These are phyloP conservation scores for Colletotrichum tropicicola DNA, from an alignment of 2,329 filamentous ascomycete genomes.

Conservation along the genomic window DNA sequence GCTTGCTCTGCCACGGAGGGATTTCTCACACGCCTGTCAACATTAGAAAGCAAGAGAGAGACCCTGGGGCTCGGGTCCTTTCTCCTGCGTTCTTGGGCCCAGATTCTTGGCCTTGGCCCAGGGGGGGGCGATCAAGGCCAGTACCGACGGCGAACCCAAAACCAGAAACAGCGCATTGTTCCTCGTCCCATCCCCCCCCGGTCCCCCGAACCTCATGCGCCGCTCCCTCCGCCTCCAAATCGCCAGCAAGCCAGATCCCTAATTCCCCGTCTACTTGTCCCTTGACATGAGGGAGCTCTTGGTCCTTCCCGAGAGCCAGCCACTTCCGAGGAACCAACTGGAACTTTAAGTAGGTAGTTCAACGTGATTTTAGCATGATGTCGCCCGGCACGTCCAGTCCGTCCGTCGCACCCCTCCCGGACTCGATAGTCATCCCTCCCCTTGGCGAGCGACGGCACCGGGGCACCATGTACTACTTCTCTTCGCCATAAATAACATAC, in stretches of 20 bases:
- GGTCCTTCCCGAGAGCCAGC: no score
- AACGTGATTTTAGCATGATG: background rate
- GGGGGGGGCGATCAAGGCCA: background rate
- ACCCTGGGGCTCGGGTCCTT: constrained; percentile 22
- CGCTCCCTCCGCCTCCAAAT: no score
- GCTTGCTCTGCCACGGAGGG: no score
- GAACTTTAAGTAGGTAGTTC: background rate
- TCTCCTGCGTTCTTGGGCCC: no score
- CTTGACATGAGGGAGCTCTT: background rate
- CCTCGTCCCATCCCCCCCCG: constrained; percentile 19
- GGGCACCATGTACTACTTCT: no score
- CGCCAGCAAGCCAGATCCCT: background rate
- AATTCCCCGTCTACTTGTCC: background rate
- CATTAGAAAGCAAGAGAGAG: constrained; percentile 15
- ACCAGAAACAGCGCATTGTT: constrained; percentile 31
- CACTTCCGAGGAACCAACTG: background rate
- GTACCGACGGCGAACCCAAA: constrained; percentile 16
- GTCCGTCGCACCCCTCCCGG: background rate
- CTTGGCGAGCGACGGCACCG: background rate
- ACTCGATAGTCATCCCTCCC: background rate
- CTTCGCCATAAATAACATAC: constrained; percentile 7
- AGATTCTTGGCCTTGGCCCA: constrained; percentile 25
- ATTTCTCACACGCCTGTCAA: constrained; percentile 7
- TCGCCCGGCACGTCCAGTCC: constrained; percentile 23
- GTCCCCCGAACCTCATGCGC: constrained; percentile 23